Conservation (phyloP, 2,329 filamentous ascomycete species). For the Daldinia sp. region DNA sequence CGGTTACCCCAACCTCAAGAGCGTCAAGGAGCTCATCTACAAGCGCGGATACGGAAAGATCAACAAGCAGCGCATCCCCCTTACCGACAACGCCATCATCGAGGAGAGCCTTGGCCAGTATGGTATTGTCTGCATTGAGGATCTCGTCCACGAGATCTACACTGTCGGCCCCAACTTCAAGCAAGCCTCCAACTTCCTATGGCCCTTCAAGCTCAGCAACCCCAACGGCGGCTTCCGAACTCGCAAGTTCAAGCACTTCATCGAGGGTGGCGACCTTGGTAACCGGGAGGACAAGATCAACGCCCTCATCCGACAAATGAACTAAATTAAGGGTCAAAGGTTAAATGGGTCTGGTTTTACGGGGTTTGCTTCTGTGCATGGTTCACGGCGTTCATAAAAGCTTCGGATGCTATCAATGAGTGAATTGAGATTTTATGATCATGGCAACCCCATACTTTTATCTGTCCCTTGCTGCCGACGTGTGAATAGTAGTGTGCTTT, state of each 20-base stretch:
- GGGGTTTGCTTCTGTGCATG: slow-evolving; percentile 48
- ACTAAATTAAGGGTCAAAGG: slow-evolving; percentile 65
- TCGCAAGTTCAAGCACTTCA: slow-evolving; percentile 99
- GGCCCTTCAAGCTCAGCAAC: slow-evolving; percentile 99
- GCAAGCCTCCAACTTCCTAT: slow-evolving; percentile 98
- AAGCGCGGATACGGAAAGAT: slow-evolving; percentile 99
- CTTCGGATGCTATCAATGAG: slow-evolving; percentile 48
- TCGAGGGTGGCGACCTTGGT: slow-evolving; percentile 97
- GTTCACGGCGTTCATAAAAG: slow-evolving; percentile 48
- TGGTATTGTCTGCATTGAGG: slow-evolving; percentile 99
- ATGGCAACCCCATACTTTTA: slow-evolving; percentile 38
- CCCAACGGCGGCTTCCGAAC: slow-evolving; percentile 95
- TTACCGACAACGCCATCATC: slow-evolving; percentile 98
- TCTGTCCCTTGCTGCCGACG: neutral
- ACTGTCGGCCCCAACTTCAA: slow-evolving; percentile 99
- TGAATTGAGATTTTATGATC: slow-evolving; percentile 49
- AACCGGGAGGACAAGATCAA: slow-evolving; percentile 99
- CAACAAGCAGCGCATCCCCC: slow-evolving; percentile 94
- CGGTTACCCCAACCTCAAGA: slow-evolving; percentile 99
- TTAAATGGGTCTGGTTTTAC: slow-evolving; percentile 44
- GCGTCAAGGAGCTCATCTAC: slow-evolving; percentile 98
- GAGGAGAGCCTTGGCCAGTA: slow-evolving; percentile 97
- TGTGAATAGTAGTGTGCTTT: neutral
- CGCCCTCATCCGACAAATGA: slow-evolving; percentile 95
- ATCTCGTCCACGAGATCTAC: slow-evolving; percentile 99